phyloP scores from a whole-genome alignment of 768 basidiomycete species.

The Leccinellum luteum region DNA sequence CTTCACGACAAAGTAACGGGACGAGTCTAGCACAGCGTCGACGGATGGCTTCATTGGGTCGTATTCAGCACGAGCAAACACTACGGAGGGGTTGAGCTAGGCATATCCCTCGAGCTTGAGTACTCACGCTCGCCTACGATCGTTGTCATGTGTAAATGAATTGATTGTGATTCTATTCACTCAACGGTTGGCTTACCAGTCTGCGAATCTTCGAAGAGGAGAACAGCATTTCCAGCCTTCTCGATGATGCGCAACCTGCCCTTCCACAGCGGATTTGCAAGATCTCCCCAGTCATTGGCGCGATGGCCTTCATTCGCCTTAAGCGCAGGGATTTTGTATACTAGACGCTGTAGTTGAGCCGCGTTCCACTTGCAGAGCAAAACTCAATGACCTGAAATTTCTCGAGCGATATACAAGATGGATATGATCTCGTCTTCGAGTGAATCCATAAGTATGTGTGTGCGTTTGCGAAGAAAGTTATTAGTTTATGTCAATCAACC shows the following conservation, averaged over 20 bases:
- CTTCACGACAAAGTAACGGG: constrained; percentile 90
- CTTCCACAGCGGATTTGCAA: constrained; percentile 84
- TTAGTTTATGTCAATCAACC: constrained; percentile 30
- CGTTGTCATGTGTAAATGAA: neutral
- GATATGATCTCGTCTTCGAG: constrained; percentile 84
- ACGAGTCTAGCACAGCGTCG: constrained; percentile 95
- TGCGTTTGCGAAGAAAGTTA: neutral
- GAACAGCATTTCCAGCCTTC: constrained; percentile 58
- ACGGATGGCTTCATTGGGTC: constrained; percentile 76
- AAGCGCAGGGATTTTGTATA: constrained; percentile 88
- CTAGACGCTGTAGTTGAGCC: constrained; percentile 41
- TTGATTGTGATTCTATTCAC: neutral
- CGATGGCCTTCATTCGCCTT: constrained; percentile 87
- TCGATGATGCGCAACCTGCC: constrained; percentile 86
- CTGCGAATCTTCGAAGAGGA: constrained; percentile 78
- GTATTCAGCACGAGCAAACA: constrained; percentile 87
- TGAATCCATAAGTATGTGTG: constrained; percentile 50
- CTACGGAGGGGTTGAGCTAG: constrained; percentile 36
- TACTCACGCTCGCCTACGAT: constrained; percentile 64
- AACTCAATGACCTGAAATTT: constrained; percentile 71
- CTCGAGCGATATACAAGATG: constrained; percentile 84
- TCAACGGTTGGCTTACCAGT: constrained; percentile 54
- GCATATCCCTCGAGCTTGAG: constrained; percentile 12
- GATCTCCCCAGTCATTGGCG: constrained; percentile 90
- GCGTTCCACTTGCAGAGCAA: constrained; percentile 9